phyloP scores from a whole-genome alignment of 176 grass and related monocot species.

The Triticum turgidum region DNA sequence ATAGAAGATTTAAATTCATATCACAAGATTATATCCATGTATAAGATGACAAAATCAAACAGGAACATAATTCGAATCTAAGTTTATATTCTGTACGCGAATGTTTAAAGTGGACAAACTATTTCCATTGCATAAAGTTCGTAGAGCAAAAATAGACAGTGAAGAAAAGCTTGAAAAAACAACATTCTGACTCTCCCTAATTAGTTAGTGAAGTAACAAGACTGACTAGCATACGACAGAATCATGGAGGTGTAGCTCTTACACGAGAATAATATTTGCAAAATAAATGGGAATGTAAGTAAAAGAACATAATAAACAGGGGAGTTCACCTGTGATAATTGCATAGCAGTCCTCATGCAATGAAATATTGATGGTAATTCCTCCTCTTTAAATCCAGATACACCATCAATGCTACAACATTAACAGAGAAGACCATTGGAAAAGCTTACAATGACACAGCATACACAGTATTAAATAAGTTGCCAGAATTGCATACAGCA shows the following conservation, averaged over 20 bases:
- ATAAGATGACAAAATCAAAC: neutral
- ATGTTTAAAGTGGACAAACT: neutral
- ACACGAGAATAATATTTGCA: neutral
- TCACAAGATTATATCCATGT: neutral
- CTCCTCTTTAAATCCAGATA: constrained; percentile 49
- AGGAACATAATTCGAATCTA: neutral
- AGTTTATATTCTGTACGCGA: neutral
- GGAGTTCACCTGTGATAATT: constrained; percentile 43
- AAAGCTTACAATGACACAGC: neutral
- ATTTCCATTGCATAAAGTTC: neutral
- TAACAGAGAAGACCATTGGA: neutral
- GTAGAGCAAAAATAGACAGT: neutral
- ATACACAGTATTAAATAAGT: neutral
- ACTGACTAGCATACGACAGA: neutral
- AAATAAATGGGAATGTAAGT: neutral
- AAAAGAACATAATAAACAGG: neutral
- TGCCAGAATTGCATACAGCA: neutral
- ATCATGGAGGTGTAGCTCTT: neutral
- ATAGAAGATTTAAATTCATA: neutral
- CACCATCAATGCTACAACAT: constrained; percentile 45
- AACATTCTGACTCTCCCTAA: neutral
- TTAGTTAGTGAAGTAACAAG: neutral
- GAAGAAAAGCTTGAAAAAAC: neutral
- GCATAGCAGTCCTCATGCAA: constrained; percentile 64
- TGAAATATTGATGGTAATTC: constrained; percentile 66